Evolutionary conservation across 148 eudicot genomes (phyloP).

Genomic region (Oxyria digyna): DNA sequence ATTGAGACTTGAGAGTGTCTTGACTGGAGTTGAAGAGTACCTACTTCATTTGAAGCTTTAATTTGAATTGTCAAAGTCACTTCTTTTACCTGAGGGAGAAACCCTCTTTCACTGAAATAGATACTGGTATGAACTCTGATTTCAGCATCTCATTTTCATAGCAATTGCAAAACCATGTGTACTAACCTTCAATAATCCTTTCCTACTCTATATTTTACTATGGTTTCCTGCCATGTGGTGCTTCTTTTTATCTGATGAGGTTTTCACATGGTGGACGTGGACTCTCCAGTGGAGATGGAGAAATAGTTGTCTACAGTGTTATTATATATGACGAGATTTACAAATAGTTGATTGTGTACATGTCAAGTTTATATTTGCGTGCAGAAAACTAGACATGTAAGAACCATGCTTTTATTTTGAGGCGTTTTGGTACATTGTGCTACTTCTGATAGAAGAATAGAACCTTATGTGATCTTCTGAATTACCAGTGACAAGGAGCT

Average conservation of each 20-base stretch:
- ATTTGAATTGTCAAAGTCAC: background rate
- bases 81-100: background rate
- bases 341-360: background rate
- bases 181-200: background rate
- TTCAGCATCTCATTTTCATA: background rate
- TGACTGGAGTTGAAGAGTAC: background rate
- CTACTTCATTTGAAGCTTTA: background rate
- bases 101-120: background rate
- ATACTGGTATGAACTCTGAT: background rate
- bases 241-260: background rate
- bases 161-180: background rate
- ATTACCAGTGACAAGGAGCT: no score
- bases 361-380: background rate
- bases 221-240: background rate
- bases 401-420: background rate
- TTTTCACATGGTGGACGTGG: background rate
- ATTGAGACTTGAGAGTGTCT: background rate
- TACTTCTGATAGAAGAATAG: background rate
- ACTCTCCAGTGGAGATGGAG: background rate
- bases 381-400: background rate
- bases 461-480: no score
- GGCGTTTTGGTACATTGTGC: background rate
- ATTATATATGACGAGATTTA: no score
- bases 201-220: background rate
- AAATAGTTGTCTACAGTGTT: background rate